Base-by-base conservation (phyloP, 495 filamentous ascomycete species). In the Pseudomonodictys pantanalensis region DNA sequence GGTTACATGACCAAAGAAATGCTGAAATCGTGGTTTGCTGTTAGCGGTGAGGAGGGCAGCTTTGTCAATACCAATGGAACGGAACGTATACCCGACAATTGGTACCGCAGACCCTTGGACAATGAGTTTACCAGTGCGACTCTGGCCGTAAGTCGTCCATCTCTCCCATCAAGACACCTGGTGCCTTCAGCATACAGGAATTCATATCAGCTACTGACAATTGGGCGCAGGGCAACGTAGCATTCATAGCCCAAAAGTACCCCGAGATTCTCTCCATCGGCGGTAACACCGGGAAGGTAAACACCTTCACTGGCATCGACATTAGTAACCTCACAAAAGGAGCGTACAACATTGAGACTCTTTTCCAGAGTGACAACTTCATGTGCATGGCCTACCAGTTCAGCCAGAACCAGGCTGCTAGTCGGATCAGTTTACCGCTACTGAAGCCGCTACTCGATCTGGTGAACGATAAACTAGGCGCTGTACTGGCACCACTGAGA, bases 261-360 rank as follows among this genome's bases (percentile, higher is more conserved):
- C 68, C 70, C 0, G 41, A 68, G 32, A 57, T 76, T 56, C 54
- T 72, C 33, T 71, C 68, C 43, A 60, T 84, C 33, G 83, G 84
- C 35, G 82, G 82, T 32, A 86, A 86, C 68, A 76, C 75, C 7
- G 81, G 81, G 5, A 76, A 68, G 1, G 72, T 78, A 4, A 78
- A 86, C 68, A 77, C 76, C 42, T 86, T 85, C 64, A 71, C 73
- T n/a, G 76, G 78, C 12, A 60, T 84, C 48, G 74, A 84, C 59
- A 41, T 77, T 2, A 64, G 61, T 0, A 67, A 77, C 47, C 29
- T 85, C 25, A 83, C 80, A 6, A 77, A 76, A 4, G 82, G 81
- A 5, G 65, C 64, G 8, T 70, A 69, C 48, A 71, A 61, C 29
- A 63, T 63, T 2, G 17, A 62, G 35, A 72, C 39, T 23, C 55